Base-by-base conservation (phyloP, 148 eudicot genomes). In the Gaultheria prostrata region DNA sequence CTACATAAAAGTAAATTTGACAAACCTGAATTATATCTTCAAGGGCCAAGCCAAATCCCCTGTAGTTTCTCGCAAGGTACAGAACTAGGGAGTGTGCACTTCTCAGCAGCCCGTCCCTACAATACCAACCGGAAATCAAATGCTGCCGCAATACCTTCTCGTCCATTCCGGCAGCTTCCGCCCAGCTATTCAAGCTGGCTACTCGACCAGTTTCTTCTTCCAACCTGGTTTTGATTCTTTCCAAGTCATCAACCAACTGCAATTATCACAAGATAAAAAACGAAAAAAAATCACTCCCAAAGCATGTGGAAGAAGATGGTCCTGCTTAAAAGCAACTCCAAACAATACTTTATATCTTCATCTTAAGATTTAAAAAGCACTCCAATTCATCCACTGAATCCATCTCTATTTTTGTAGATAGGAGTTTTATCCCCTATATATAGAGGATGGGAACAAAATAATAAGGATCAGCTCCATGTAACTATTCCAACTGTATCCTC, bases 1-100 rank as follows among this genome's bases (percentile, higher is more conserved):
- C 65, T 35, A 80, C 30, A 77, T 46, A 28, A 39, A 13, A 71
- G 53, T 69, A 53, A 4, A 20, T 43, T 28, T 33, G 70, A 54
- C 72, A 50, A 86, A 90, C 98, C 98, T 95, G 98, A 83, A 94
- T 86, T 78, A 95, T 78, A 87, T 95, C 98, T 90, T 95, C 95
- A 79, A 88, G 84, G 54, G 90, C 91, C 30, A 95, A 80, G 77
- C 98, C 98, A 63, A 84, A 81, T 76, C 93, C 94, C 82, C 91
- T 87, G 80, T 95, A 95, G 77, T 90, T 91, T 88, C 89, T 92
- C 17, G 98, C 91, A 65, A 95, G 85, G 89, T 89, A 95, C 73
- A 95, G 15, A 77, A 95, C 94, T 75, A 94, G 88, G 46, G 98
- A 89, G 50, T 91, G 92, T 20, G 94, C 88, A 87, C 96, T 95